phyloP scores from a whole-genome alignment of 2,329 filamentous ascomycete genomes.

The Camillea tinctor region DNA sequence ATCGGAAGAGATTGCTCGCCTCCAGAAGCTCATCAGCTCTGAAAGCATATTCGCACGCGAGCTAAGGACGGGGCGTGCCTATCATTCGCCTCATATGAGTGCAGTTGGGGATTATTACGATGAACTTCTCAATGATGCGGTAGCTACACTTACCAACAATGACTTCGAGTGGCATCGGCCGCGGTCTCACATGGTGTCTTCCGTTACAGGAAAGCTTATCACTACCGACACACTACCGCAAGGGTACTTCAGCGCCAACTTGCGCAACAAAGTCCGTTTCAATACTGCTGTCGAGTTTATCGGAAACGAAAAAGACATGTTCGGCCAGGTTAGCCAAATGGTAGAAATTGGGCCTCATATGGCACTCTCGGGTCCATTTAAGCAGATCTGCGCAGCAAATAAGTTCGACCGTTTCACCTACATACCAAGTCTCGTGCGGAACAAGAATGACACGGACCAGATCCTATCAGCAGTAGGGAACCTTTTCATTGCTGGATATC shows the following conservation, averaged over 20 bases:
- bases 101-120: slow-evolving; percentile 39
- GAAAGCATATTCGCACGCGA: slow-evolving; percentile 47
- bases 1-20: slow-evolving; percentile 39
- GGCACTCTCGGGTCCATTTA: slow-evolving; percentile 31
- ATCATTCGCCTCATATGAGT: slow-evolving; percentile 39
- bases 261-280: slow-evolving; percentile 24
- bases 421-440: slow-evolving; percentile 21
- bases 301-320: slow-evolving; percentile 30
- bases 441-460: slow-evolving; percentile 17
- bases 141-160: slow-evolving; percentile 10
- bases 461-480: slow-evolving; percentile 25
- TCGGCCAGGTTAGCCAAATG: slow-evolving; percentile 20
- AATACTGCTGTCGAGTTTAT: slow-evolving; percentile 38
- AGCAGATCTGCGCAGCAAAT: slow-evolving; percentile 33
- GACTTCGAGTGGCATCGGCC: slow-evolving; percentile 14
- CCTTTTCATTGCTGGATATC: slow-evolving; percentile 23
- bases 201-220: slow-evolving; percentile 21
- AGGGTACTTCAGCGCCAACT: slow-evolving; percentile 27
- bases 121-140: slow-evolving; percentile 5
- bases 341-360: slow-evolving; percentile 34
- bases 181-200: slow-evolving; percentile 19
- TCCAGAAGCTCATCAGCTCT: slow-evolving; percentile 40
- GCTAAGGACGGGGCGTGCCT: slow-evolving; percentile 41
- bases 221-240: slow-evolving; percentile 7
- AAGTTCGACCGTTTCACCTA: slow-evolving; percentile 19